Evolutionary conservation across 805 yeast genomes (phyloP).

Genomic region (Candida oleophila): DNA sequence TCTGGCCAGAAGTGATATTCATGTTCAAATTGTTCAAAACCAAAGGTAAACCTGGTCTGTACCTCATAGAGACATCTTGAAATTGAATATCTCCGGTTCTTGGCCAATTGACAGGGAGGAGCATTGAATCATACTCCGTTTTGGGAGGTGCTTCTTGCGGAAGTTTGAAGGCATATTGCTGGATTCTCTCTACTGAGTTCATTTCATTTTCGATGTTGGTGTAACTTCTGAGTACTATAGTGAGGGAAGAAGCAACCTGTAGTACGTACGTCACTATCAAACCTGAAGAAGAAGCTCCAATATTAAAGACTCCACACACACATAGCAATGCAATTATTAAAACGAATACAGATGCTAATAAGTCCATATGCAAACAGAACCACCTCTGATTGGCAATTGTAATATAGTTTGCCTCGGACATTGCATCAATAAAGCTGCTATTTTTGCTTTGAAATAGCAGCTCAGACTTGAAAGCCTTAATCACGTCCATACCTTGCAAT

Average conservation of each 20-base stretch:
- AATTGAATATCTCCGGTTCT: slow-evolving; percentile 20
- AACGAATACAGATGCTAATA: slow-evolving; percentile 49
- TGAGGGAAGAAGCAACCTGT: slow-evolving; percentile 51
- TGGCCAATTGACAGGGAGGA: slow-evolving; percentile 31
- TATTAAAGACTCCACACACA: slow-evolving; percentile 16
- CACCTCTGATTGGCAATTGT: slow-evolving; percentile 69
- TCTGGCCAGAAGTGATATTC: slow-evolving; percentile 9
- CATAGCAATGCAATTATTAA: slow-evolving; percentile 44
- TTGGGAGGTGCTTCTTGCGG: slow-evolving; percentile 60
- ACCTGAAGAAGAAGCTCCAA: slow-evolving; percentile 57
- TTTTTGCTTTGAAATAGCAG: slow-evolving; percentile 48
- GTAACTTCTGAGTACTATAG: slow-evolving; percentile 41
- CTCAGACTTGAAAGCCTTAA: slow-evolving; percentile 54
- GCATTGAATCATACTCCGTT: slow-evolving; percentile 34
- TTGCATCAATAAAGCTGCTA: slow-evolving; percentile 46
- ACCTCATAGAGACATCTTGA: slow-evolving; percentile 21
- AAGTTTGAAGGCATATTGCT: slow-evolving; percentile 46
- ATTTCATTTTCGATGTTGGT: slow-evolving; percentile 50
- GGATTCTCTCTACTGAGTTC: slow-evolving; percentile 50
- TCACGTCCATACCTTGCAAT: slow-evolving; percentile 61
- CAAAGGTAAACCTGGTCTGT: slow-evolving; percentile 18
- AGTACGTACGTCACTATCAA: slow-evolving; percentile 60
- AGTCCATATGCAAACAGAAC: slow-evolving; percentile 61
- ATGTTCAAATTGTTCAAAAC: slow-evolving; percentile 12
- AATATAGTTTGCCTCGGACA: slow-evolving; percentile 66